phyloP scores from a whole-genome alignment of 352 stramenopile genomes.

The Phytophthora chlamydospora region DNA sequence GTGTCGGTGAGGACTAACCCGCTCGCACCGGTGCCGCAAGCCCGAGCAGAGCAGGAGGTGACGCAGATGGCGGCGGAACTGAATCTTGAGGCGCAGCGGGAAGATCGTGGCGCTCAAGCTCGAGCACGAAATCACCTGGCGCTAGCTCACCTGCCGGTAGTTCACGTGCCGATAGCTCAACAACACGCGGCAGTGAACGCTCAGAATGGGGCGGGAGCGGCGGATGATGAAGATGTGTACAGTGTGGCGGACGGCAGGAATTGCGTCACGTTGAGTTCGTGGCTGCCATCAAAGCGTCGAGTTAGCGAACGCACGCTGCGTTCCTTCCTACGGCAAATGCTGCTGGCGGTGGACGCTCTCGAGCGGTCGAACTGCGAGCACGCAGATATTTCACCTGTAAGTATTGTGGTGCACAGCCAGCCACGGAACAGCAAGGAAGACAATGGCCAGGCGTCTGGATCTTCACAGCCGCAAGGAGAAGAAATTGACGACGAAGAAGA shows the following conservation, averaged over 20 bases:
- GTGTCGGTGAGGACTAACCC: constrained; percentile 21
- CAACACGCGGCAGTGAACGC: constrained; percentile 9
- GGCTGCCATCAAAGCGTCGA: constrained; percentile 38
- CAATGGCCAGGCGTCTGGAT: background rate
- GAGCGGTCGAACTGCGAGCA: constrained; percentile 52
- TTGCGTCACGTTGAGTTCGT: constrained; percentile 44
- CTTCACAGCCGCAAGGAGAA: constrained; percentile 10
- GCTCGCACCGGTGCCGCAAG: background rate
- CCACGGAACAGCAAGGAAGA: constrained; percentile 1
- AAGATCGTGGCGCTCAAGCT: constrained; percentile 6
- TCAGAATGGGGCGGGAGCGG: constrained; percentile 23
- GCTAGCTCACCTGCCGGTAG: background rate
- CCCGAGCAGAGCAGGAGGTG: constrained; percentile 14
- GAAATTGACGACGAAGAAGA: constrained; percentile 23
- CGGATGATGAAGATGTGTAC: constrained; percentile 48
- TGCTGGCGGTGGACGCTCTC: constrained; percentile 63
- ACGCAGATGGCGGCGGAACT: constrained; percentile 21
- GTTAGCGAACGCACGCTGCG: constrained; percentile 49
- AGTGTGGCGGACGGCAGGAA: constrained; percentile 45
- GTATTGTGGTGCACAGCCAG: constrained; percentile 54
- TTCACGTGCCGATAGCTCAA: constrained; percentile 1
- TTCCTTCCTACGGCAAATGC: constrained; percentile 65
- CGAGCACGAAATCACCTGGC: constrained; percentile 4
- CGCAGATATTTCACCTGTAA: constrained; percentile 56
- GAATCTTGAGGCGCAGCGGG: constrained; percentile 9